A percentile compares a stretch with the other conserved stretches of the same genome.
phyloP scores from a whole-genome alignment of 2,329 filamentous ascomycete genomes.

The Madurella mycetomatis region DNA sequence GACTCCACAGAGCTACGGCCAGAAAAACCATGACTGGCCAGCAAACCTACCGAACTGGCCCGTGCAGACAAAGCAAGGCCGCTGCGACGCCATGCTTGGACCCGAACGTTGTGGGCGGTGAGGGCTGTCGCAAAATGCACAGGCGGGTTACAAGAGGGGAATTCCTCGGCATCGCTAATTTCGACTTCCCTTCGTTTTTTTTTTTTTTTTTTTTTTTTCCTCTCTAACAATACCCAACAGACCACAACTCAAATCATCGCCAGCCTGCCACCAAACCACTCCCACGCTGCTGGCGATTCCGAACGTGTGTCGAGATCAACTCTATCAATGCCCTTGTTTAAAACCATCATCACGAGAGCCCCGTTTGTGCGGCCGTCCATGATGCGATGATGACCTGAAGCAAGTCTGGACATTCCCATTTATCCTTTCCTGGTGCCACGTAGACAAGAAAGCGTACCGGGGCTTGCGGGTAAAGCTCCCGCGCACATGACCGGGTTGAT shows the following conservation, averaged over 20 bases:
- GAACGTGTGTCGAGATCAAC: constrained; percentile 56
- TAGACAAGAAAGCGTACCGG: constrained; percentile 4
- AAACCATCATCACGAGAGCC: constrained; percentile 68
- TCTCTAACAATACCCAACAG: constrained; percentile 24
- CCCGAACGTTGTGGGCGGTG: constrained; percentile 25
- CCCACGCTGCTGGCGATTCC: constrained; percentile 46
- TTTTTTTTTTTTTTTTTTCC: constrained; percentile 21
- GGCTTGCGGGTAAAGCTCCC: neutral
- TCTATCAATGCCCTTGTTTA: constrained; percentile 52
- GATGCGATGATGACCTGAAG: constrained; percentile 65
- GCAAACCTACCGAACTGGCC: constrained; percentile 9
- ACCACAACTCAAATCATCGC: constrained; percentile 36
- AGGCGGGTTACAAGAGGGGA: constrained; percentile 15
- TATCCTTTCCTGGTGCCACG: constrained; percentile 13
- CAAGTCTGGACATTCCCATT: constrained; percentile 50
- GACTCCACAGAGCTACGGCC: constrained; percentile 18
- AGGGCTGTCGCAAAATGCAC: constrained; percentile 16
- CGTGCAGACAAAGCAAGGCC: neutral
- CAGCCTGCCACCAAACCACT: constrained; percentile 32
- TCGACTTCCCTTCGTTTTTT: constrained; percentile 16
- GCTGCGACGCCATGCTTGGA: neutral
- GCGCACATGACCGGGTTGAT: neutral
- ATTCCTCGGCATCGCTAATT: constrained; percentile 12
- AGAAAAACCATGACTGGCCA: constrained; percentile 19
- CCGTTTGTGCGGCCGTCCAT: constrained; percentile 56